Evolutionary conservation across 345 rosid genomes (phyloP).

Genomic region (Hibiscus tridactylites): DNA sequence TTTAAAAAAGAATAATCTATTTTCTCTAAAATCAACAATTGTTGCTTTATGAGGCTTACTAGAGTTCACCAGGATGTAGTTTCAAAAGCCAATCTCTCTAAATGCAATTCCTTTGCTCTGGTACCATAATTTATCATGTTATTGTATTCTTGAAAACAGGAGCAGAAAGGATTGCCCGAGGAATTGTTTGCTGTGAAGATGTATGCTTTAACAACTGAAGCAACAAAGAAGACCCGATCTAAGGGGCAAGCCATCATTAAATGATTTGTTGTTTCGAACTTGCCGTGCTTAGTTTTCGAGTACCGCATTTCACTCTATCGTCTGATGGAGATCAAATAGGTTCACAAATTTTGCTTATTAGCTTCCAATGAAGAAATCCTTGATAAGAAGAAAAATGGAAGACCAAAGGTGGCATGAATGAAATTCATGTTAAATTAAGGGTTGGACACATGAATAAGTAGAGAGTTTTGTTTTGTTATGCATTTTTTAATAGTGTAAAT

Average conservation of each 20-base stretch:
- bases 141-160: constrained; percentile 31
- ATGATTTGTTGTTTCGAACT: constrained; percentile 21
- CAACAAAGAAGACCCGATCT: constrained; percentile 46
- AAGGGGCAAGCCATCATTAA: constrained; percentile 46
- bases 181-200: constrained; percentile 80
- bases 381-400: no score
- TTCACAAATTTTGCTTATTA: no score
- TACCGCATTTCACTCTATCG: background rate
- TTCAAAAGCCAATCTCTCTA: background rate
- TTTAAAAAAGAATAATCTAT: background rate
- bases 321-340: background rate
- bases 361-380: no score
- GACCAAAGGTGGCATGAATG: no score
- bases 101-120: background rate
- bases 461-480: no score
- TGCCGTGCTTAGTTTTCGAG: background rate
- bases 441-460: no score
- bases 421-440: no score
- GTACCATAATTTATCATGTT: background rate
- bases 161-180: constrained; percentile 70
- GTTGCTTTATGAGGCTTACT: background rate
- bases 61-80: background rate
- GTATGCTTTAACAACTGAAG: constrained; percentile 70
- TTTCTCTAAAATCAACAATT: background rate
- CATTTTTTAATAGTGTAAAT: no score